These are phyloP conservation scores for Wallacemonas collosoma DNA, from an alignment of 208 protist genomes.

Conservation along the genomic window DNA sequence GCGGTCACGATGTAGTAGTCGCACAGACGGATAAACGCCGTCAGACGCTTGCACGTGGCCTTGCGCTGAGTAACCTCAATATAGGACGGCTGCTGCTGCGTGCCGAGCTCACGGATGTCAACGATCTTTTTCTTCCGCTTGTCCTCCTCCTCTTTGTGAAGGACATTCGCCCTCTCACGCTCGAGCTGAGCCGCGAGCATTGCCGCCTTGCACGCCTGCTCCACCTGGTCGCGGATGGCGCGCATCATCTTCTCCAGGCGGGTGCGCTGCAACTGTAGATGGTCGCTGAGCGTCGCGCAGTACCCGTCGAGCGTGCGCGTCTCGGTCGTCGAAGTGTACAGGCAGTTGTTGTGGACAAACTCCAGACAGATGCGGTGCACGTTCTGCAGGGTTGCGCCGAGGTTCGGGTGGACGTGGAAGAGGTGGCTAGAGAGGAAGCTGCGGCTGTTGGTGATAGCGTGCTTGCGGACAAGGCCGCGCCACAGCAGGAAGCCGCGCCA, in stretches of 20 bases:
- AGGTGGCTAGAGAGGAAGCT: constrained; percentile 83
- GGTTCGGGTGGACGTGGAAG: constrained; percentile 89
- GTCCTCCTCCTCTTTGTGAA: constrained; percentile 64
- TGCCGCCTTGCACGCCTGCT: constrained; percentile 91
- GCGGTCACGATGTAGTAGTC: constrained; percentile 95
- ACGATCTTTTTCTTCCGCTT: constrained; percentile 83
- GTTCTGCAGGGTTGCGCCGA: constrained; percentile 75
- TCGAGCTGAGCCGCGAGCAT: constrained; percentile 88
- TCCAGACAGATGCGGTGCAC: constrained; percentile 87
- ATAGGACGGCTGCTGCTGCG: constrained; percentile 91
- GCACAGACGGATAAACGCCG: constrained; percentile 93
- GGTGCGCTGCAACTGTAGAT: constrained; percentile 62
- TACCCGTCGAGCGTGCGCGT: constrained; percentile 79
- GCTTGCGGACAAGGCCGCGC: constrained; percentile 87
- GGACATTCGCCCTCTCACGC: constrained; percentile 68
- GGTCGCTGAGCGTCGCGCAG: constrained; percentile 44
- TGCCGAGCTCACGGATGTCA: constrained; percentile 78
- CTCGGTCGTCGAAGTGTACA: constrained; percentile 76
- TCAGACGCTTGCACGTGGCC: constrained; percentile 90
- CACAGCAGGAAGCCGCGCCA: constrained; percentile 95
- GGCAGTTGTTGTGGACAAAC: constrained; percentile 51
- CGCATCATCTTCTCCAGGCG: constrained; percentile 87
- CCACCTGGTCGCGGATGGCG: constrained; percentile 82
- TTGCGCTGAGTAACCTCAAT: constrained; percentile 93
- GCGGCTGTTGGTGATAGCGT: constrained; percentile 76